Conservation (phyloP, 441 rosid species). For the Aleurites moluccanus region DNA sequence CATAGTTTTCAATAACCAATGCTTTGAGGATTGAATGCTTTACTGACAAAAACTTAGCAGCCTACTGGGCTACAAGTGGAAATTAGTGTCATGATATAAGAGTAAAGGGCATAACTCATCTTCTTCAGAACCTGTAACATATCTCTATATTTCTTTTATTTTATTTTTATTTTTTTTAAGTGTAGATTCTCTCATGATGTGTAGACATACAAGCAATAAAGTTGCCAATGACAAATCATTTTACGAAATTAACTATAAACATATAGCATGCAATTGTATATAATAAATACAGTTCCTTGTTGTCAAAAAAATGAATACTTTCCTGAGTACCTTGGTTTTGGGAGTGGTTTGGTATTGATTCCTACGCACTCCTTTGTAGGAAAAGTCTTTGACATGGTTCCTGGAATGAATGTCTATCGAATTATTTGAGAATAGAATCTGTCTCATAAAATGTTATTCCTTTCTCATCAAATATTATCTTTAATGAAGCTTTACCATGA, state of each 20-base stretch:
- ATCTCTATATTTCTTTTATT: not conserved
- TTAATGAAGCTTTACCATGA: conserved; percentile 6
- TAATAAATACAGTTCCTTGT: not conserved
- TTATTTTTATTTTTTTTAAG: not conserved
- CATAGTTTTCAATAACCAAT: not conserved
- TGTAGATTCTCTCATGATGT: not conserved
- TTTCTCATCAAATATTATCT: conserved; percentile 1
- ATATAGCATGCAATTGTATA: not conserved
- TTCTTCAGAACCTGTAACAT: conserved; percentile 1
- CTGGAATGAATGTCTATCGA: not conserved
- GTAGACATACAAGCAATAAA: not conserved
- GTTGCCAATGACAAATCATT: conserved; percentile 1
- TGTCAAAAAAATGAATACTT: not conserved
- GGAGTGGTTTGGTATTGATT: conserved; percentile 3
- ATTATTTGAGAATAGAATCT: conserved; percentile 17
- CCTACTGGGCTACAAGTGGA: not conserved
- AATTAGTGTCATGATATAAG: conserved; percentile 1
- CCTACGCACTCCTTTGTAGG: conserved; percentile 11
- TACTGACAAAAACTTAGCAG: not conserved
- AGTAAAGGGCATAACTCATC: not conserved
- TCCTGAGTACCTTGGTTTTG: not conserved
- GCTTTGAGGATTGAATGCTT: not conserved
- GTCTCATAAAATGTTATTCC: not conserved
- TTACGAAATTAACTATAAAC: not conserved
- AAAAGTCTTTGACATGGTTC: not conserved